Base-by-base conservation (phyloP, 768 basidiomycete genomes). In the Russula dissimulans region DNA sequence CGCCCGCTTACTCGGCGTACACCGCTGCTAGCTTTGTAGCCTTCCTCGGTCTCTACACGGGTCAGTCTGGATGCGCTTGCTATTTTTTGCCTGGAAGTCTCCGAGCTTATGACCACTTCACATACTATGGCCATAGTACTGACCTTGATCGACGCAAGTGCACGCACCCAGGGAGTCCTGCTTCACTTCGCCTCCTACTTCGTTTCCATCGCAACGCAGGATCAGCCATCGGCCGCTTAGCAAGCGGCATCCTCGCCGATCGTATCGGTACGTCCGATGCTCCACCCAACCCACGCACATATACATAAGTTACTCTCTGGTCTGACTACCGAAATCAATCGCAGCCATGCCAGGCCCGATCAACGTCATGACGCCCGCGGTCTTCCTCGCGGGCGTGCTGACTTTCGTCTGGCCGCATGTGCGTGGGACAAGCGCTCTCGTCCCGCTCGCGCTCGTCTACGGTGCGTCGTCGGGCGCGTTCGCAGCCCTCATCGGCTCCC, bases 381-480 rank as follows among this genome's bases (percentile, higher is more conserved):
- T 81, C 0, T 57, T 77, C n/a, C 43, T 79, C 1, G 81, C 84
- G 0, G 85, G 79, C 0, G 69, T 82, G 32, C 66, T 85, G 45
- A 87, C 88, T 0, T 83, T 83, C 64, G 74, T 74, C 4, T 92
- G 90, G 91, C 90, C 89, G 1, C 85, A 81, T 67, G 78, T 79
- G 0, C 71, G 67, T 42, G 76, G 68, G 31, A 65, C 78, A 53
- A 73, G 69, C 0, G 72, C 76, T 0, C 73, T 84, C 32, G 75
- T 87, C 3, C 79, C 71, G 7, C 69, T 90, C 43, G 75, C 81
- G 0, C 67, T 87, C 8, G 62, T 85, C 10, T 90, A 89, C 65
- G 88, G 88, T 0, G 77, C 86, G 54, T 72, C 79, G 0, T 85
- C 81, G 0, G 89, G 89, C 3, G 76, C 80, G 0, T 87, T 81